These are phyloP conservation scores for Schizochytrium sp. DNA, from an alignment of 108 stramenopile species.

Conservation along the genomic window DNA sequence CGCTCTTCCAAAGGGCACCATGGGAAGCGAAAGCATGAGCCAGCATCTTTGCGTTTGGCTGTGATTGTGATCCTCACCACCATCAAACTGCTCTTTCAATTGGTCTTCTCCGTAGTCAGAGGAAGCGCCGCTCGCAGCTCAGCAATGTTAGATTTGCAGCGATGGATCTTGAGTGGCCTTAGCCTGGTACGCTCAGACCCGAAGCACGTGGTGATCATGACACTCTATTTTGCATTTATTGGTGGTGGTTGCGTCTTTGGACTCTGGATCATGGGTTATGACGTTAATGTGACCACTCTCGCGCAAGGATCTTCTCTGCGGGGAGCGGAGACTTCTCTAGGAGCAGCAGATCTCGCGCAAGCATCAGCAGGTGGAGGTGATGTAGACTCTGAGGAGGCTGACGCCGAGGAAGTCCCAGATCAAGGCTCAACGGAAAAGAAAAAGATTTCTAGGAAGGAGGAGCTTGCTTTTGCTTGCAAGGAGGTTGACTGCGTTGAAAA, in stretches of 20 bases:
- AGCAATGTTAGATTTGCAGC: neutral
- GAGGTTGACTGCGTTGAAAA: constrained; percentile 55
- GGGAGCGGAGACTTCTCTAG: neutral
- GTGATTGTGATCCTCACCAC: neutral
- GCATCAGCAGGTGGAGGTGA: neutral
- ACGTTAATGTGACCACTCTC: neutral
- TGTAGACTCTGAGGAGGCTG: neutral
- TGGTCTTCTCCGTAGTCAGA: neutral
- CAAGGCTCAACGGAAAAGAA: constrained; percentile 3
- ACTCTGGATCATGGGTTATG: neutral
- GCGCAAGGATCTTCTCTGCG: neutral
- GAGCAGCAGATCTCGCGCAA: neutral
- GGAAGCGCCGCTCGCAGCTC: neutral
- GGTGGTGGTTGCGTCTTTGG: neutral
- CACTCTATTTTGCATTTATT: neutral
- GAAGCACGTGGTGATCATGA: neutral
- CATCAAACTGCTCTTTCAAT: neutral
- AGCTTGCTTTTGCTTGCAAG: constrained; percentile 39
- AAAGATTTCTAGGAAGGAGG: constrained; percentile 52
- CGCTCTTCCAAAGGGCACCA: too few relatives aligned
- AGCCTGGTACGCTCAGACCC: neutral
- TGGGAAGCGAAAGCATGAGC: neutral
- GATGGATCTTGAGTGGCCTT: neutral
- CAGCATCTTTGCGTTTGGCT: neutral
- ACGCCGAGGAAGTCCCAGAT: neutral